Conservation (phyloP, 768 basidiomycete species). For the Trametes cinnabarina region DNA sequence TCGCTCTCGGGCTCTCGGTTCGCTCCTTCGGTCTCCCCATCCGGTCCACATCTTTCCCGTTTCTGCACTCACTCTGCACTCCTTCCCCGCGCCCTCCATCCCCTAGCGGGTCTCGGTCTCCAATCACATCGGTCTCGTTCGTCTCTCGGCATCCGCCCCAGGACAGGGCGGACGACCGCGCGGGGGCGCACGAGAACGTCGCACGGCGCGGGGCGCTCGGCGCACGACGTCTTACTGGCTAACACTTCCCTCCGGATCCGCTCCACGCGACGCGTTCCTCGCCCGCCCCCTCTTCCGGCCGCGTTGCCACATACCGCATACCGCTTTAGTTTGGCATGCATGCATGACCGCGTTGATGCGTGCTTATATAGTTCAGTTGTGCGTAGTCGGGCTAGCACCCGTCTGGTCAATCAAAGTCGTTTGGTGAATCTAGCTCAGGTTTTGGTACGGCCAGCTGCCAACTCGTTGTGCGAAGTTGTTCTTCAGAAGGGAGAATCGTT, state of each 20-base stretch:
- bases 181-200: conserved; percentile 1
- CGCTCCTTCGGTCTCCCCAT: neutral
- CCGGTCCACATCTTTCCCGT: neutral
- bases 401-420: too few relatives aligned
- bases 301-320: too few relatives aligned
- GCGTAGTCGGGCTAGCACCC: neutral
- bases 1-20: neutral
- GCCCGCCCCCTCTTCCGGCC: too few relatives aligned
- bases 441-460: too few relatives aligned
- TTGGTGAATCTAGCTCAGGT: too few relatives aligned
- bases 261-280: too few relatives aligned
- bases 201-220: neutral
- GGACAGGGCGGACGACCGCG: conserved; percentile 5
- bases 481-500: too few relatives aligned
- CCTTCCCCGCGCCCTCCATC: neutral
- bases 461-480: too few relatives aligned
- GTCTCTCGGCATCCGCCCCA: conserved; percentile 1
- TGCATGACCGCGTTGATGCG: neutral
- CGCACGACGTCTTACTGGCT: conserved; percentile 13
- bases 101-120: conserved; percentile 15
- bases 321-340: too few relatives aligned
- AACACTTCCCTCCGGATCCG: neutral
- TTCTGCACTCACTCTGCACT: neutral
- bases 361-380: neutral
- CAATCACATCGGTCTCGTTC: too few relatives aligned